Percentiles rank a stretch among this genome's conserved stretches.
Conservation (phyloP, 2,329 filamentous ascomycete genomes). For the Cercospora citrullina region DNA sequence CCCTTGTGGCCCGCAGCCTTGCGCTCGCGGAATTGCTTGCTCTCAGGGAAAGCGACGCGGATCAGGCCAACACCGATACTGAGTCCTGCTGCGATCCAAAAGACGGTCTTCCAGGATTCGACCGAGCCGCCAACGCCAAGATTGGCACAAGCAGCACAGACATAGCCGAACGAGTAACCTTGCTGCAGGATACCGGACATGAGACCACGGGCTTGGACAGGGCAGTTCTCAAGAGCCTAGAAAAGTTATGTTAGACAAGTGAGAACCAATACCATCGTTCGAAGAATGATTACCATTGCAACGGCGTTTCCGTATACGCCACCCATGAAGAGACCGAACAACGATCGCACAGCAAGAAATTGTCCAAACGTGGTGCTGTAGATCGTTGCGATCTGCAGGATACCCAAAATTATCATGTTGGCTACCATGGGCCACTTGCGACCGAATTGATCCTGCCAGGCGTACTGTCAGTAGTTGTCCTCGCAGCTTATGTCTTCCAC, state of each 20-base stretch:
- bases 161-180: conserved; percentile 67
- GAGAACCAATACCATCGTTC: neutral
- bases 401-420: conserved; percentile 72
- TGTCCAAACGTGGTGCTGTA: conserved; percentile 70
- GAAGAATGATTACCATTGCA: conserved; percentile 46
- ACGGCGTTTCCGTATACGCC: conserved; percentile 61
- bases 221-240: conserved; percentile 65
- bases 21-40: conserved; percentile 71
- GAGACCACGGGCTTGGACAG: conserved; percentile 68
- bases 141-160: conserved; percentile 73
- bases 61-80: conserved; percentile 69
- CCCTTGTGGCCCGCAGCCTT: conserved; percentile 59
- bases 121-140: conserved; percentile 66
- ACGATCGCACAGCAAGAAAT: conserved; percentile 61
- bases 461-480: neutral
- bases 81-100: conserved; percentile 66
- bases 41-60: conserved; percentile 70
- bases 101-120: conserved; percentile 66
- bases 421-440: conserved; percentile 59
- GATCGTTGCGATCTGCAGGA: conserved; percentile 75
- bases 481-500: neutral
- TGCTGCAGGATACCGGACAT: conserved; percentile 83
- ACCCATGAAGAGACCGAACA: conserved; percentile 66
- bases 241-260: neutral
- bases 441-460: conserved; percentile 65